Evolutionary conservation across 1,139 yeast genomes (phyloP), one percentile per base, ranked within the genome.

Genomic region (Geotrichum histeridarum): DNA sequence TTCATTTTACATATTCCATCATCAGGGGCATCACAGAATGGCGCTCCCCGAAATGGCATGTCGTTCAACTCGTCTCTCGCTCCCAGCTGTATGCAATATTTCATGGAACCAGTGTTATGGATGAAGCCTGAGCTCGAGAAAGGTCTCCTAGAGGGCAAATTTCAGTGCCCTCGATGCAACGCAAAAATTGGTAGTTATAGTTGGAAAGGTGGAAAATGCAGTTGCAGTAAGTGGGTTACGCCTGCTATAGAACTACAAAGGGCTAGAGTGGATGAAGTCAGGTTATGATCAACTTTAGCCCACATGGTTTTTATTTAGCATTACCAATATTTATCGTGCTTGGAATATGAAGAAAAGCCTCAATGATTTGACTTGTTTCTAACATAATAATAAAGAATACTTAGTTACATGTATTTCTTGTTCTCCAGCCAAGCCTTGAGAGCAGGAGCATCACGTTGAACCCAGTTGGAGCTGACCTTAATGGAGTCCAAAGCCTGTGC

Each of bases 161-260:
- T 93, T 50, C 68, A 73, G 18, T 93, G 99, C 68, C 94, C 95
- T 2, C 85, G 84, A 64, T 93, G 99, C 72, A 73, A 75, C 4
- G 76, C 86, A n/a, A 74, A 75, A 54, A 63, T 75, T 9, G 99
- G 99, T 5, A 91, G 90, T 0, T 93, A 90, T 67, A 82, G 85
- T 59, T 93, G 99, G 99, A 87, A 84, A 66, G 99, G 99, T 0
- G 82, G 91, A 4, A 76, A 95, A 61, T 93, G 99, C 68, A 83
- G 95, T 55, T 93, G 99, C 71, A 97, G 98, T 1, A 81, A 81
- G 63, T 93, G 99, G 99, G 84, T 93, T 75, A 79, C 89, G 5
- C 99, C 99, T 0, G 95, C 96, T 1, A 79, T 94, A 58, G 90
- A 87, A 67, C 69, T 93, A 50, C 93, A 84, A 67, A 74, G 84